Conservation (phyloP, 2,329 filamentous ascomycete species). For the Diaporthe vaccinii region DNA sequence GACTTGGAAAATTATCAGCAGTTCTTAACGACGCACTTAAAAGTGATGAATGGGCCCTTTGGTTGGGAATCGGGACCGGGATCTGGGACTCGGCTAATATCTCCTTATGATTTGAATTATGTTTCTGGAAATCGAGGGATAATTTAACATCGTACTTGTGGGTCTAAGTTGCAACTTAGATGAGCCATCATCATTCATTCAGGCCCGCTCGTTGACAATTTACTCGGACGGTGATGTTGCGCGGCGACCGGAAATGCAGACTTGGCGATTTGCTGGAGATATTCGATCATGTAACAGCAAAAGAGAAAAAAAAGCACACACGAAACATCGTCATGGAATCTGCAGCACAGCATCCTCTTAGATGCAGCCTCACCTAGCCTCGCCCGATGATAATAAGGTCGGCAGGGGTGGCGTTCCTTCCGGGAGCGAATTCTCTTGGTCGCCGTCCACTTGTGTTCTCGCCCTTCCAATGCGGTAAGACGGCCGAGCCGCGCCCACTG, state of each 20-base stretch:
- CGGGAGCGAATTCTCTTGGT: constrained; percentile 5
- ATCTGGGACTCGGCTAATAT: neutral
- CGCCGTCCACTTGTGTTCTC: constrained; percentile 11
- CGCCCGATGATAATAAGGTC: neutral
- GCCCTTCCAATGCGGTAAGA: constrained; percentile 12
- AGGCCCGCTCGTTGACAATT: constrained; percentile 4
- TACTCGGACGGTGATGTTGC: neutral
- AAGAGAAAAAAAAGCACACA: neutral
- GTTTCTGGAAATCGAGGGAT: neutral
- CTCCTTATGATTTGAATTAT: neutral
- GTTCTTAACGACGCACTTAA: neutral
- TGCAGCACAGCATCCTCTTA: neutral
- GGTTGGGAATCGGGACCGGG: neutral
- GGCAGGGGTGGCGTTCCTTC: constrained; percentile 5
- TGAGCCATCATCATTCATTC: neutral
- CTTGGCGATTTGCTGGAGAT: constrained; percentile 21
- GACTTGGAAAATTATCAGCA: neutral
- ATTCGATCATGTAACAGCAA: neutral
- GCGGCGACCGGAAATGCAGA: neutral
- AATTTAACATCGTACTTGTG: neutral
- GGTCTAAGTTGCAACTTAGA: neutral
- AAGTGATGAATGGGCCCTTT: neutral
- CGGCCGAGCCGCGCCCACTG: constrained; percentile 9
- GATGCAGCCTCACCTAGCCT: neutral
- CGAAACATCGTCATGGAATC: constrained; percentile 15